Base-by-base conservation (phyloP, 257 asterid genomes). In the Echium plantagineum region DNA sequence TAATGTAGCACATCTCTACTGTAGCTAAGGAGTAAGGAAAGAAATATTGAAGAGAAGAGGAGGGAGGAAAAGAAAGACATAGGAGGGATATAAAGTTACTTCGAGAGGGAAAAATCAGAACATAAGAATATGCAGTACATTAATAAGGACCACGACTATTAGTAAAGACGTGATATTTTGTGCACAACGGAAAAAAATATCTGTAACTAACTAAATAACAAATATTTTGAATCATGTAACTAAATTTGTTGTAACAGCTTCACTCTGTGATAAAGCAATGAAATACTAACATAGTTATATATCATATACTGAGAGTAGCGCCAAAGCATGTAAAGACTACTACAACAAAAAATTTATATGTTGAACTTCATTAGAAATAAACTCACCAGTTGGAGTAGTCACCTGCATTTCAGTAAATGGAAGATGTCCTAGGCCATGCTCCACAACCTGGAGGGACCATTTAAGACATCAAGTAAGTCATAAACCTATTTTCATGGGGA, bases 381-480 rank as follows among this genome's bases (percentile, higher is more conserved):
- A 58, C 94, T 78, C 69, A 93, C 99, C 96, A 71, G 99, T 93
- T 57, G 99, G 97, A 59, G 99, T 93, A 65, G 69, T 72, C 80
- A 93, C 97, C 80, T 83, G 99, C 83, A 78, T 93, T 78, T 93
- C 99, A 30, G 95, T 93, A 71, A 93, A 93, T 21, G 99, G 99
- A 24, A 93, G 89, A 83, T 93, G 97, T 58, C 99, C 99, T 61
- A 93, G 84, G 63, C 99, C 99, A 77, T 93, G 99, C 77, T 93
- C 99, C 62, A 93, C 99, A 67, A 93, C 99, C 99, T 93, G 76
- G 60, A 42, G 49, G 53, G 60, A 71, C 71, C 51, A 57, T 62
- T 9, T 32, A 63, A 53, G 47, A 42, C 18, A 66, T 71, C 63
- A 70, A n/a, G 70, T 65, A 67, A 67, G 68, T 54, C 35, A 62